These are phyloP conservation scores for Kernera saxatilis DNA, from an alignment of 345 rosid species.

Conservation along the genomic window DNA sequence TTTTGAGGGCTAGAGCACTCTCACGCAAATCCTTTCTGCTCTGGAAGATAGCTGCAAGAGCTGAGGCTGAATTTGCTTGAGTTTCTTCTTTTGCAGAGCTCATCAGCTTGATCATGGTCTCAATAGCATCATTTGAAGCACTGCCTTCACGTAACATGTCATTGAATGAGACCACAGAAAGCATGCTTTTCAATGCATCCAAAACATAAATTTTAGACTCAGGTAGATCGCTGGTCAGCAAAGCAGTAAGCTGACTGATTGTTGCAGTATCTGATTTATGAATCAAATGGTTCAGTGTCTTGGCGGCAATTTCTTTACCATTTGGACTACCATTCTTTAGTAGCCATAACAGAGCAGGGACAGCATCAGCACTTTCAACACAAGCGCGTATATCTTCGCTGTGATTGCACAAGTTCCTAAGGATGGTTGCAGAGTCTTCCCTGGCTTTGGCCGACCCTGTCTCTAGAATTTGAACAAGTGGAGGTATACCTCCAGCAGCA, in stretches of 20 bases:
- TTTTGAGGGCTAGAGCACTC: constrained; percentile 72
- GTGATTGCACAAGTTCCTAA: constrained; percentile 96
- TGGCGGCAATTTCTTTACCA: constrained; percentile 98
- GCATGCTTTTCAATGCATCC: constrained; percentile 97
- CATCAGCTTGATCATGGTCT: constrained; percentile 87
- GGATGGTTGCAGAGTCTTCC: constrained; percentile 97
- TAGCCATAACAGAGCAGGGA: constrained; percentile 97
- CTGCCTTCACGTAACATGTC: constrained; percentile 92
- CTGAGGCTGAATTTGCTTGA: constrained; percentile 92
- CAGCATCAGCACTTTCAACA: constrained; percentile 99
- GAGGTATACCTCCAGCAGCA: constrained; percentile 99
- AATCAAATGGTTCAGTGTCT: constrained; percentile 92
- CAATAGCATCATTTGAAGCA: constrained; percentile 98
- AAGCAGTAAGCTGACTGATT: constrained; percentile 93
- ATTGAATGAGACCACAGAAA: constrained; percentile 69
- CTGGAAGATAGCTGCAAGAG: constrained; percentile 87
- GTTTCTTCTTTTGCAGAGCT: constrained; percentile 88
- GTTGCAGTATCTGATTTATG: constrained; percentile 98
- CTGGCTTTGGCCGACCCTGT: constrained; percentile 96
- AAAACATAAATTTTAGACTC: constrained; percentile 91
- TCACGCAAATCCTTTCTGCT: constrained; percentile 89
- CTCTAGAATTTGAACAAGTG: constrained; percentile 97
- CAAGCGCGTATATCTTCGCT: constrained; percentile 99
- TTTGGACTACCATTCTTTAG: constrained; percentile 93
- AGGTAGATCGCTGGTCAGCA: constrained; percentile 91